Conservation (phyloP, 306 rosid genomes). For the Quillaja saponaria region DNA sequence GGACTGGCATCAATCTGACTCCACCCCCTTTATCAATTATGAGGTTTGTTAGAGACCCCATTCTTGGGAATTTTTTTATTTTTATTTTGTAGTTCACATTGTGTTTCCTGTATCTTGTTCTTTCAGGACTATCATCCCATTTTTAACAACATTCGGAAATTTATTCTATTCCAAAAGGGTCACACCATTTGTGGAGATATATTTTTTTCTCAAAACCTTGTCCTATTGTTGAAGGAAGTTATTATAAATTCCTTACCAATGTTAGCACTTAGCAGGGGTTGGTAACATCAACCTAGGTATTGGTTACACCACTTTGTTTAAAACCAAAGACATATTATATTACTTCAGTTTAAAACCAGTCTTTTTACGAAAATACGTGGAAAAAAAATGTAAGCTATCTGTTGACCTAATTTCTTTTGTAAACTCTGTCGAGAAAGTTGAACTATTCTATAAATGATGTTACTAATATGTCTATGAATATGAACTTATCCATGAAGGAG, state of each 20-base stretch:
- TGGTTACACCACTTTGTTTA: constrained; percentile 1
- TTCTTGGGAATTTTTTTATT: no score
- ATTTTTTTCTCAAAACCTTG: neutral
- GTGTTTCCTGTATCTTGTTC: constrained; percentile 4
- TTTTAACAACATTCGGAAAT: constrained; percentile 10
- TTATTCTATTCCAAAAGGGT: constrained; percentile 4
- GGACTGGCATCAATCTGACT: constrained; percentile 96
- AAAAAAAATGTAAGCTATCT: no score
- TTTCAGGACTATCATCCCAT: constrained; percentile 14
- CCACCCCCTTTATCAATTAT: constrained; percentile 88
- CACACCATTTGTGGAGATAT: neutral
- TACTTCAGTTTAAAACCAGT: neutral
- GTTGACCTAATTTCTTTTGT: no score
- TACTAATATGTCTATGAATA: neutral
- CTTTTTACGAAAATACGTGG: no score
- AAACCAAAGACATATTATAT: constrained; percentile 7
- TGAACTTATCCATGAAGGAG: no score
- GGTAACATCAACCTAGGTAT: constrained; percentile 12
- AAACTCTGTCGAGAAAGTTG: no score
- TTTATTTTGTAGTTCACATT: no score
- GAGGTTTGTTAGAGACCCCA: constrained; percentile 50
- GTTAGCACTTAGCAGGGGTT: constrained; percentile 14
- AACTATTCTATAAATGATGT: no score
- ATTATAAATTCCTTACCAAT: neutral
- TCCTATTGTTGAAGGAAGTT: no score